Evolutionary conservation across 208 protist species (phyloP), one percentile per base, ranked within the genome.

Genomic region (Leishmania arabica): DNA sequence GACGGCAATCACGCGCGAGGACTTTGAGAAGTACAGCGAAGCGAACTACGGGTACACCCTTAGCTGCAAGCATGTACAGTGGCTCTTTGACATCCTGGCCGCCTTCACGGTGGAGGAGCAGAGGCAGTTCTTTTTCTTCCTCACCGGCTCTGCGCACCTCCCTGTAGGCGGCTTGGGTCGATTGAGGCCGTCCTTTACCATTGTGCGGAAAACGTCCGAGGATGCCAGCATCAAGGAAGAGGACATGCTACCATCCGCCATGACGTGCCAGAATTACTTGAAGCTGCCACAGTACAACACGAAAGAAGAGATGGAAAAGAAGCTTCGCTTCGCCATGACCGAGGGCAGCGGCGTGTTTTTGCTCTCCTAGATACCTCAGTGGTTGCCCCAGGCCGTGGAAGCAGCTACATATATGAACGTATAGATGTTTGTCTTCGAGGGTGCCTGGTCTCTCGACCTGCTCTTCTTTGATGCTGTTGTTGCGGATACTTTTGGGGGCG

Each of bases 261-360:
- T 98, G 96, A 98, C 96, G 40, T 98, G 96, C 74, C 94, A 97
- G 75, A 98, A 98, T 84, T 98, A 98, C 75, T 79, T 98, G 64
- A 98, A 98, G 83, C 89, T 98, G 19, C 96, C 96, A 1, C 91
- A 92, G n/a, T 98, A 97, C 76, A 83, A 92, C 15, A 92, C 75
- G 7, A 94, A 95, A 77, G 84, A 95, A 72, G 87, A 94, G 65
- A 95, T 98, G 93, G 91, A 93, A 64, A 77, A 81, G 51, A 98
- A 98, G 84, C 75, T 98, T n/a, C 85, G 87, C 17, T 89, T 92
- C 54, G 95, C 96, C 24, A 98, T 98, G 77, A 81, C 80, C 51
- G 95, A 98, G 78, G 96, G 96, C 31, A 84, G 79, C 54, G 92
- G 95, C 8, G 91, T 92, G 1, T 98, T 98, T 77, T 77, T 95